Base-by-base conservation (phyloP, 2,329 filamentous ascomycete genomes). In the Dactylellina drechsleri region DNA sequence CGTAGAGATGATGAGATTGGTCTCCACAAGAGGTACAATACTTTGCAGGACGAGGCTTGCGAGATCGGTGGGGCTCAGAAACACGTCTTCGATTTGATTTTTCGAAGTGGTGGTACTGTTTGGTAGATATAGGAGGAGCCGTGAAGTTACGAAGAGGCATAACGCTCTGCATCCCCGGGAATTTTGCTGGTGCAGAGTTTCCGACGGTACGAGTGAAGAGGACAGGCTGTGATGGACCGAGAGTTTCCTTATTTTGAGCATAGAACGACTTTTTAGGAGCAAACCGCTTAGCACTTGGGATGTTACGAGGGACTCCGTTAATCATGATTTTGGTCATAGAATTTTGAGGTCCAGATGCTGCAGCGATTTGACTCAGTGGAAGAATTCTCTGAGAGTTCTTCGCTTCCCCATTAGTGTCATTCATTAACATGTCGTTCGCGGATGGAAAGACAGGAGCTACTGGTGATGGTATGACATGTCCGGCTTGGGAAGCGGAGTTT, bases 231-330 rank as follows among this genome's bases (percentile, higher is more conserved):
- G 65, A 49, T 41, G 58, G 58, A 13, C 52, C 64, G 12, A 64
- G 57, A 8, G 43, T 20, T 18, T 58, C 45, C 23, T 31, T 40
- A 8, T 26, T 4, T 16, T 36, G 28, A 20, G 58, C 18, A 8
- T 59, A 31, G 4, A 45, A 40, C 8, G 40, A 28, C 57, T 75
- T 64, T 20, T 58, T 58, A 3, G 43, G 56, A 8, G 52, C 43
- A 13, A 52, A 47, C n/a, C 60, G 56, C 31, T 60, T 18, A 23
- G 53, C 23, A 15, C 71, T 75, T n/a, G 71, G 71, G 47, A 75
- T 68, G 12, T n/a, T 62, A 16, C 64, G 64, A 43, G 71, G 52
- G 2, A 75, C 71, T 5, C 71, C 71, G 23, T 75, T 75, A 5
- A 75, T 45, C 20, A 59, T 53, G 13, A 75, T 18, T 1, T 62